Evolutionary conservation across 208 protist genomes (phyloP), one percentile per base, ranked within the genome.

Genomic region (Naegleria fowleri): DNA sequence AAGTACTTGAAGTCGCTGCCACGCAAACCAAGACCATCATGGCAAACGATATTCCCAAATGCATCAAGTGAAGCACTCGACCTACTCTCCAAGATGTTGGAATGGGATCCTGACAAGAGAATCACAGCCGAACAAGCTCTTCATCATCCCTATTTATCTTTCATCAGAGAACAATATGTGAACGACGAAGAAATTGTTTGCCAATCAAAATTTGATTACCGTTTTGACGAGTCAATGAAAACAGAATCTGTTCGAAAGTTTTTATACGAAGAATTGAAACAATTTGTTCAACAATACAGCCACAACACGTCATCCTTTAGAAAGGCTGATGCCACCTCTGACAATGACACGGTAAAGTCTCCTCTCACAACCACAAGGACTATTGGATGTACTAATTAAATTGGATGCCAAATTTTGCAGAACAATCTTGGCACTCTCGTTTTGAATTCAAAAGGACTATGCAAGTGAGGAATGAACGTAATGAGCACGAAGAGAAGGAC

Each of bases 111-210:
- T 6, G 93, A 85, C 15, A 94, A 95, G 91, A 94, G 97, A 15
- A 90, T 97, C 25, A 96, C 96, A 0, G 96, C 96, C 15, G 51
- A 93, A 48, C 93, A 98, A 92, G 95, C 96, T 39, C 93, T 98
- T 83, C 93, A 94, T 84, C 97, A 98, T 91, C 95, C 95, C 16
- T 98, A 97, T 92, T 91, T 98, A 9, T 96, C 95, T 2, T 90
- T 91, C 29, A 96, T 97, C 90, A 48, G 84, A 79, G 67, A 79
- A 36, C 85, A 67, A 88, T 67, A 58, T 33, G 29, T 38, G 29
- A 36, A 25, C 9, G 67, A 79, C 36, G 67, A 79, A 36, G 29
- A 79, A 79, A 79, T 79, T 36, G 29, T 79, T 25, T 79, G 67
- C 36, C 0, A 36, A 36, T 36, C 16, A 13, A 79, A 79, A 9